Percentiles rank a stretch among this genome's conserved stretches.
phyloP scores from a whole-genome alignment of 2,329 filamentous ascomycete genomes.

The Talaromyces rugulosus region DNA sequence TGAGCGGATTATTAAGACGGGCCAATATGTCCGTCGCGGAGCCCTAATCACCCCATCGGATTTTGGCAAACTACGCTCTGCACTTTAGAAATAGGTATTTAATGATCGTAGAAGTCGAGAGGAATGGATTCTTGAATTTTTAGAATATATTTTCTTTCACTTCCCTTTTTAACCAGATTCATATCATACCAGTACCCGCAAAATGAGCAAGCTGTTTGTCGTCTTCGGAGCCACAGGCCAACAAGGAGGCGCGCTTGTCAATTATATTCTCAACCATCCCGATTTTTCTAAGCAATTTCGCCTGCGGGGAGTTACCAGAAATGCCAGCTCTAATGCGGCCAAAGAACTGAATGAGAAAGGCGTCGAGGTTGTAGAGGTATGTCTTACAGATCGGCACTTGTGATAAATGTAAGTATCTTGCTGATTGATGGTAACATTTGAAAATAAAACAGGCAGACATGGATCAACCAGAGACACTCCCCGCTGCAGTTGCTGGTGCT shows the following conservation, averaged over 20 bases:
- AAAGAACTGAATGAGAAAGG: constrained; percentile 43
- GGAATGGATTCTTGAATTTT: too few species aligned
- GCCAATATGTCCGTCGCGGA: too few species aligned
- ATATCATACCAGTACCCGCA: background rate
- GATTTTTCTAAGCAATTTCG: constrained; percentile 45
- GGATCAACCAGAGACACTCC: constrained; percentile 42
- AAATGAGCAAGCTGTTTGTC: constrained; percentile 36
- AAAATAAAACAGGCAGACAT: constrained; percentile 47
- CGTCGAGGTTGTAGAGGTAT: constrained; percentile 41
- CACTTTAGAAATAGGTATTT: too few species aligned
- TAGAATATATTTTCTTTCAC: too few species aligned
- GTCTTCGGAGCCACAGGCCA: constrained; percentile 58
- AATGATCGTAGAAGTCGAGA: too few species aligned
- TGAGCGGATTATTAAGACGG: too few species aligned
- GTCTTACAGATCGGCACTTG: background rate
- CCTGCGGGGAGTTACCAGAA: constrained; percentile 55
- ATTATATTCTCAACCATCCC: constrained; percentile 38
- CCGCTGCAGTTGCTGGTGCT: constrained; percentile 42
- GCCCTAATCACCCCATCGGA: too few species aligned
- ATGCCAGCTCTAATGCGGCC: constrained; percentile 41
- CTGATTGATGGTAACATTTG: background rate
- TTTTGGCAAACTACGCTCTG: too few species aligned
- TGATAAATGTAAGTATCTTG: background rate
- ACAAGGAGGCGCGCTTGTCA: constrained; percentile 56
- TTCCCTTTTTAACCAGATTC: too few species aligned